phyloP scores from a whole-genome alignment of 495 filamentous ascomycete genomes.

The Rhizodiscina lignyota region DNA sequence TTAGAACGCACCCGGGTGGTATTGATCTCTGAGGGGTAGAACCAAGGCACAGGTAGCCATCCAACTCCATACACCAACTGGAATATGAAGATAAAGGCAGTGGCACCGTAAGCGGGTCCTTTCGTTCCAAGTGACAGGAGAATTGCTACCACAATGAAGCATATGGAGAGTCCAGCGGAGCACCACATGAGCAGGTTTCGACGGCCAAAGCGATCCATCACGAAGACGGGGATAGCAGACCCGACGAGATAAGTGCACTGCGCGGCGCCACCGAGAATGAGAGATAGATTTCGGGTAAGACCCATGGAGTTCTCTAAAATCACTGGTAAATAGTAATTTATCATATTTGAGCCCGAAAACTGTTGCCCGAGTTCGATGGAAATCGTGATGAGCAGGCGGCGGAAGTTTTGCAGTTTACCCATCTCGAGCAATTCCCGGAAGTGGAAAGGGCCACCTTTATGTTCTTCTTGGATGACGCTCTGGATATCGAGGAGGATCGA shows the following conservation, averaged over 20 bases:
- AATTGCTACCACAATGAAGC: conserved; percentile 20
- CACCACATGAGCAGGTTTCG: conserved; percentile 32
- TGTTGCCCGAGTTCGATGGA: conserved; percentile 6
- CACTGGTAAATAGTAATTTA: conserved; percentile 36
- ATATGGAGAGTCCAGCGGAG: conserved; percentile 27
- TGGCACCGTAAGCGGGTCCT: conserved; percentile 14
- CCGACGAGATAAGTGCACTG: conserved; percentile 22
- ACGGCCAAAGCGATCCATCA: conserved; percentile 35
- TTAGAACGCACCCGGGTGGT: conserved; percentile 27
- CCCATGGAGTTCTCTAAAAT: conserved; percentile 36
- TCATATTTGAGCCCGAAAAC: conserved; percentile 31
- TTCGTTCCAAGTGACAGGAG: conserved; percentile 16
- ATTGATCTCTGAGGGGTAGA: conserved; percentile 13
- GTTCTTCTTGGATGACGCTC: too few relatives aligned
- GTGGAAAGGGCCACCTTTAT: too few relatives aligned
- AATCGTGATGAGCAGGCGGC: neutral
- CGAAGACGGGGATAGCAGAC: conserved; percentile 24
- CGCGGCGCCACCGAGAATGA: conserved; percentile 34
- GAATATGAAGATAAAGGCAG: conserved; percentile 15
- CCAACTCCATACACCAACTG: conserved; percentile 11
- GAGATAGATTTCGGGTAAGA: conserved; percentile 30
- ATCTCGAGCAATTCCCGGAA: too few relatives aligned
- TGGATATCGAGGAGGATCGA: too few relatives aligned
- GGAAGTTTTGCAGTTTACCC: too few relatives aligned
- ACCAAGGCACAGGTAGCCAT: conserved; percentile 13